A percentile compares a stretch with the other conserved stretches of the same genome.
These are phyloP conservation scores for Irpex rosettiformis DNA, from an alignment of 1,284 basidiomycete species.

Conservation along the genomic window DNA sequence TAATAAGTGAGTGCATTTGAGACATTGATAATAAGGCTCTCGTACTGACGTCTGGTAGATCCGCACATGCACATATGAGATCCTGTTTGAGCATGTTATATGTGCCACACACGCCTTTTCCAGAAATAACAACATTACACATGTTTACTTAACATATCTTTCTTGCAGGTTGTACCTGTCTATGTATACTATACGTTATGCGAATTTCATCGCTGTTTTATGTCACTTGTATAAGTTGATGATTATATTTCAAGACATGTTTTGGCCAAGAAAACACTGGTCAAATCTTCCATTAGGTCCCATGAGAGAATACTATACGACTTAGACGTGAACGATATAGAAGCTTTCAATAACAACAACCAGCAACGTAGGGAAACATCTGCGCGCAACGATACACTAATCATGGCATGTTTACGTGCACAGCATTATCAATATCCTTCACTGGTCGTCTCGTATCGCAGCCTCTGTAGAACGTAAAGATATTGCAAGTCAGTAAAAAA, in stretches of 20 bases:
- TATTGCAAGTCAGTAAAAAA: constrained; percentile 7
- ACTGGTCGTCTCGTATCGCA: constrained; percentile 49
- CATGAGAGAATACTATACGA: background rate
- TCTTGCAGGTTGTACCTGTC: background rate
- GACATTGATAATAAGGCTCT: too few species aligned
- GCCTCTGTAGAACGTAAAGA: constrained; percentile 45
- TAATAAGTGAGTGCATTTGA: background rate
- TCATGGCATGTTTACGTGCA: background rate
- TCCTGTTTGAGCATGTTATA: background rate
- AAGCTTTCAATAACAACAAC: background rate
- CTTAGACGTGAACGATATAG: background rate
- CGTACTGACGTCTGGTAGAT: too few species aligned
- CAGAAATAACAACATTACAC: too few species aligned
- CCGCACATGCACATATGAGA: background rate
- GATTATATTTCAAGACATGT: too few species aligned
- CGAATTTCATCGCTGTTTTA: too few species aligned
- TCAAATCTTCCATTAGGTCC: background rate
- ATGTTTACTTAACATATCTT: background rate
- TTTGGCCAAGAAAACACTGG: background rate
- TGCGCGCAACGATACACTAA: too few species aligned
- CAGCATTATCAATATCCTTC: background rate
- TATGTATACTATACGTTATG: background rate
- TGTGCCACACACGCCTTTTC: too few species aligned
- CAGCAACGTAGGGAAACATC: background rate
- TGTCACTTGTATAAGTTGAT: too few species aligned